A percentile compares a stretch with the other conserved stretches of the same genome.
phyloP scores from a whole-genome alignment of 2,329 filamentous ascomycete genomes.

The Chaetomiaceae sp. region DNA sequence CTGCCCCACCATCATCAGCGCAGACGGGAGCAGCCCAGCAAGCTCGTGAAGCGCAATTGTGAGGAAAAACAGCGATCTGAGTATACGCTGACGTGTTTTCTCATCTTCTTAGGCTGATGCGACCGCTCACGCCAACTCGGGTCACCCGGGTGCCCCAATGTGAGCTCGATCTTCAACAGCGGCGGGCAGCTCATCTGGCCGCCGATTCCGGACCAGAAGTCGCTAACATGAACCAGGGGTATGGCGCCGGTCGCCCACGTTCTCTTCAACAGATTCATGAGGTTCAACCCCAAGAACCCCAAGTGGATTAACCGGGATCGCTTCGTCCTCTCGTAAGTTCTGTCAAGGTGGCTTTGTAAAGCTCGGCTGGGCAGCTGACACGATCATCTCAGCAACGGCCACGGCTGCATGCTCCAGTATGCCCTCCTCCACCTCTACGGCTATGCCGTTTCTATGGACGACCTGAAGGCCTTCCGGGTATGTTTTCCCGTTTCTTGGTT shows the following conservation, averaged over 20 bases:
- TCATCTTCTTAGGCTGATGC: slow-evolving; percentile 76
- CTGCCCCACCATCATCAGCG: slow-evolving; percentile 14
- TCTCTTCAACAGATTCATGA: slow-evolving; percentile 98
- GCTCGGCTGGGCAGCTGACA: not conserved
- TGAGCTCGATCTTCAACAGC: slow-evolving; percentile 34
- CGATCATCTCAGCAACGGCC: slow-evolving; percentile 69
- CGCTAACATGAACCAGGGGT: slow-evolving; percentile 48
- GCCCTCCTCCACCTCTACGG: slow-evolving; percentile 95
- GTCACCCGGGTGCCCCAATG: slow-evolving; percentile 98
- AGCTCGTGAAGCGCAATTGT: not conserved
- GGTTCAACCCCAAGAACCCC: slow-evolving; percentile 99
- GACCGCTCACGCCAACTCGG: slow-evolving; percentile 91
- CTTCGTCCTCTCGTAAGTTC: slow-evolving; percentile 95
- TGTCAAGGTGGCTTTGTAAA: not conserved
- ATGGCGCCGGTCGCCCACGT: slow-evolving; percentile 96
- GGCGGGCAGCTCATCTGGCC: not conserved
- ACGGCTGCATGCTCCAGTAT: slow-evolving; percentile 99
- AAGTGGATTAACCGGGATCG: slow-evolving; percentile 96
- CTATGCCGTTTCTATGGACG: slow-evolving; percentile 80
- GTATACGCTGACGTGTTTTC: slow-evolving; percentile 24
- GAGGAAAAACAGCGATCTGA: not conserved
- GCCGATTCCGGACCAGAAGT: slow-evolving; percentile 14
- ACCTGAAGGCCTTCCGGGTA: slow-evolving; percentile 95
- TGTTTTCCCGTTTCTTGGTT: slow-evolving; percentile 36
- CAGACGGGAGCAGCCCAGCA: not conserved